These are phyloP conservation scores for Plasmodium gonderi DNA, from an alignment of 169 alveolate genomes.

Conservation along the genomic window DNA sequence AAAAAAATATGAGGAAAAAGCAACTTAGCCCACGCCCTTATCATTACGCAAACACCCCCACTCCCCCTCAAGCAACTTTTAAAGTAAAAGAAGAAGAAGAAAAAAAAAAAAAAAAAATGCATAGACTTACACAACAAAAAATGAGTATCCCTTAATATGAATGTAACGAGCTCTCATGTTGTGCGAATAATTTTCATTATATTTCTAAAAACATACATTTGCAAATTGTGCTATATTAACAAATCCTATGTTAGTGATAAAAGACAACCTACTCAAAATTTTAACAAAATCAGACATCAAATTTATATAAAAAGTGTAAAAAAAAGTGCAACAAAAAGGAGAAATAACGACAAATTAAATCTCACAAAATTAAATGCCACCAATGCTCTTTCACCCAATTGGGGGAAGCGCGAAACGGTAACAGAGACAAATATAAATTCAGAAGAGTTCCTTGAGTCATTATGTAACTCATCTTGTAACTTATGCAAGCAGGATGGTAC, in stretches of 20 bases:
- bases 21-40: neutral
- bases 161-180: constrained; percentile 10
- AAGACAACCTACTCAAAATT: neutral
- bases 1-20: neutral
- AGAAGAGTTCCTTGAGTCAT: neutral
- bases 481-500: too few species aligned
- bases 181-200: constrained; percentile 33
- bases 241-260: neutral
- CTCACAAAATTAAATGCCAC: neutral
- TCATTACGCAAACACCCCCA: neutral
- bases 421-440: neutral
- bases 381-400: neutral
- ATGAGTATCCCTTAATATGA: constrained; percentile 19
- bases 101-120: neutral
- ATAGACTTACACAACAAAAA: neutral
- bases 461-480: neutral
- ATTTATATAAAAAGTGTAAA: constrained; percentile 1
- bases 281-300: neutral
- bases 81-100: neutral
- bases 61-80: neutral
- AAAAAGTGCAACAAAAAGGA: neutral
- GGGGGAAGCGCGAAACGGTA: neutral
- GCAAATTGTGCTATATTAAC: constrained; percentile 14
- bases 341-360: neutral
- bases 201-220: constrained; percentile 15